Base-by-base conservation (phyloP, 2,329 filamentous ascomycete genomes). In the Colletotrichum sojae region DNA sequence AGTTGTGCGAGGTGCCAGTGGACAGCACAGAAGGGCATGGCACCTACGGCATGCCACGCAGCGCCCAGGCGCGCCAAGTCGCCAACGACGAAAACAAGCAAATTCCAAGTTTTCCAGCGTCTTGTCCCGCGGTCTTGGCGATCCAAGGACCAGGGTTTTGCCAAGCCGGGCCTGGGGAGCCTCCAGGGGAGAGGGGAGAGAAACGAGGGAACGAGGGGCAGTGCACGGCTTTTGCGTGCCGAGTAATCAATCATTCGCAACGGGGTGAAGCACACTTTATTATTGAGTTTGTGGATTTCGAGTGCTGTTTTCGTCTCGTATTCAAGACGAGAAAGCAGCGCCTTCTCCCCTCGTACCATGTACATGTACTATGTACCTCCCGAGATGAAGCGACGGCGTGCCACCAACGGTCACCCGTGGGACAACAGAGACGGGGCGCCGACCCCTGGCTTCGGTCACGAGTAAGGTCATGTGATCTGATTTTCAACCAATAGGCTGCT, bases 91-190 rank as follows among this genome's bases (percentile, higher is more conserved):
- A 66, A 69, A 69, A 66, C 62, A 69, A 69, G 66, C 66, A 69
- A 69, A 61, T 69, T 69, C 66, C 66, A 69, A 69, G 66, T 66
- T 66, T 69, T 61, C 62, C 62, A 66, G 62, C 62, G 62, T 40
- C 66, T 69, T 66, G 66, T 69, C 62, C 66, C 66, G 66, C 39
- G 62, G 66, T 69, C 66, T 69, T 69, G 66, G 66, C 66, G 62
- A 69, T 69, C 55, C 62, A 66, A 64, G 66, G 66, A 36, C 54
- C 40, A 13, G 9, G 40, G 49, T 36, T 36, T 36, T 10, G 31
- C 31, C 31, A 36, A 36, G 31, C 31, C 31, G 31, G 31, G 31
- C 31, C 31, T 8, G 31, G 31, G 31, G 31, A 36, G 31, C 31
- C 31, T 10, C 31, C 31, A 36, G 31, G 31, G 31, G 8, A 36